Base-by-base conservation (phyloP, 495 filamentous ascomycete genomes). In the Xylaria bambusicola region DNA sequence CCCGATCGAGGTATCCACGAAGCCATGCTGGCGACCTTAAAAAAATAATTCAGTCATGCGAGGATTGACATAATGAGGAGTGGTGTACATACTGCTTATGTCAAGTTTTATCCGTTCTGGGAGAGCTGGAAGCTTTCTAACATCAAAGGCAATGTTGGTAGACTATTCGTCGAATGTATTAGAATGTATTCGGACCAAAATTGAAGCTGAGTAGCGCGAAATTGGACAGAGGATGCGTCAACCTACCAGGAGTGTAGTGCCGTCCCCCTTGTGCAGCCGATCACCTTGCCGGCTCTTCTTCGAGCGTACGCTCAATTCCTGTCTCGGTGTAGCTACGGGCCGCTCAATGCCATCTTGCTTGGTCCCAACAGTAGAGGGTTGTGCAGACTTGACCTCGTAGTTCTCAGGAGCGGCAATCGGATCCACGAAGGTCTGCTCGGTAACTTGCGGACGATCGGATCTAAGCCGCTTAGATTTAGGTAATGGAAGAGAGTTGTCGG, bases 91-190 rank as follows among this genome's bases (percentile, higher is more conserved):
- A 90, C 87, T 82, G 69, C 82, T 77, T 36, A 77, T 73, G 56
- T 84, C 79, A 33, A 78, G 74, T 23, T 85, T 86, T 47, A 97
- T 78, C 54, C 84, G 80, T 57, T 92, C 85, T 41, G 93, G 92
- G 20, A 95, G 77, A 36, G 85, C 84, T 52, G 92, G 89, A 24
- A 98, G 84, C 66, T 90, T 89, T 55, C 88, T 89, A 33, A 98
- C 92, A 31, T 83, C 86, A 66, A 94, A 97, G 55, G 88, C 90
- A 67, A 89, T 86, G 65, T 91, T 98, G 69, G 86, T 88, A 17
- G 92, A 93, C 92, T 96, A 53, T 10, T 53, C 55, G 60, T 42
- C 26, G 65, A 56, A 31, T 52, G 70, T 44, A 74, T 66, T 47
- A 55, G 26, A 26, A n/a, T 33, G 3, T 38, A 38, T 38, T 33